Percentiles rank a stretch among this genome's conserved stretches.
These are phyloP conservation scores for Corymbia maculata DNA, from an alignment of 345 rosid genomes.

Conservation along the genomic window DNA sequence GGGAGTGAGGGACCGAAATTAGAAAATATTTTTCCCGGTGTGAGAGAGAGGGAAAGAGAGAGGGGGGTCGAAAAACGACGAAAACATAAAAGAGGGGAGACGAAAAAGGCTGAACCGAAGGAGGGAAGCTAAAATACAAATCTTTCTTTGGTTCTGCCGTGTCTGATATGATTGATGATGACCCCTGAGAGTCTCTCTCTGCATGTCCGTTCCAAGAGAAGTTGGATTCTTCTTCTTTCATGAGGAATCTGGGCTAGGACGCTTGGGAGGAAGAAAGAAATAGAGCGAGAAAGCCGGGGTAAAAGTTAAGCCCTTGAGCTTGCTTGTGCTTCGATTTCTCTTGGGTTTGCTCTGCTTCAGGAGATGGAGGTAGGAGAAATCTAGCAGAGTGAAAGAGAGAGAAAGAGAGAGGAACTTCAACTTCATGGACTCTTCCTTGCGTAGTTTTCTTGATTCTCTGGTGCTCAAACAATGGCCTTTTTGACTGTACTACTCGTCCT, in stretches of 20 bases:
- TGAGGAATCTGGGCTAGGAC: slow-evolving; percentile 8
- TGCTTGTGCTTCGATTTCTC: not conserved
- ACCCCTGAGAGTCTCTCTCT: slow-evolving; percentile 12
- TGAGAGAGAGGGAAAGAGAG: not conserved
- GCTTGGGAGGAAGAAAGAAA: not conserved
- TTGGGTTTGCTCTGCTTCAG: not conserved
- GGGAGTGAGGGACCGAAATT: not conserved
- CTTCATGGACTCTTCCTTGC: slow-evolving; percentile 2
- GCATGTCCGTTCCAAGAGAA: slow-evolving; percentile 13
- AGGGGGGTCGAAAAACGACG: not conserved
- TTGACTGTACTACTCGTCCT: slow-evolving; percentile 1
- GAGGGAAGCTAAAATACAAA: not conserved
- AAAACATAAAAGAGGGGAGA: not conserved
- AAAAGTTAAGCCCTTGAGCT: not conserved
- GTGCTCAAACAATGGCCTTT: not conserved
- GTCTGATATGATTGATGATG: slow-evolving; percentile 21
- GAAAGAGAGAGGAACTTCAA: not conserved
- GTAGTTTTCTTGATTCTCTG: not conserved
- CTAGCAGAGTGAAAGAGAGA: not conserved
- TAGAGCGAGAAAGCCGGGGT: not conserved
- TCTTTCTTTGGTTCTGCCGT: not conserved
- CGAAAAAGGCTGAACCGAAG: not conserved
- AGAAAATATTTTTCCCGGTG: not conserved
- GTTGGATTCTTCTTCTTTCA: slow-evolving; percentile 7
- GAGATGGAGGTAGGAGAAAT: slow-evolving; percentile 23